Conservation (phyloP, 129 eudicot genomes). For the Chrysanthemum seticuspe region DNA sequence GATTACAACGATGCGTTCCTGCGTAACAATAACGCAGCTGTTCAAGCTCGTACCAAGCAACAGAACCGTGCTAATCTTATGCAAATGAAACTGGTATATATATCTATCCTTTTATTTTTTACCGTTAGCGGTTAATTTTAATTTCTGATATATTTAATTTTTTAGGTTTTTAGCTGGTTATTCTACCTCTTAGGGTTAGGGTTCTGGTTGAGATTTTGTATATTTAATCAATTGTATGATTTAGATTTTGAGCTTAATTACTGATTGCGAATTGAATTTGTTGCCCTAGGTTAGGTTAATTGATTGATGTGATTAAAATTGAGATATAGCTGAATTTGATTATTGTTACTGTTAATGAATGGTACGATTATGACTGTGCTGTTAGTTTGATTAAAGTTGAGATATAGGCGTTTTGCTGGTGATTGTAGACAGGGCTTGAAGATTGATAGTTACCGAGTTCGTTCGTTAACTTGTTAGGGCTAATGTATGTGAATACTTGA, state of each 20-base stretch:
- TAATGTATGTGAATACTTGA: neutral
- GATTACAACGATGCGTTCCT: constrained; percentile 77
- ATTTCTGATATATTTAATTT: neutral
- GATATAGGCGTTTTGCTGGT: too few species aligned
- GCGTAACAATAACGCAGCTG: constrained; percentile 81
- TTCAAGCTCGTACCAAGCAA: constrained; percentile 88
- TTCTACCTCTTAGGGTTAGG: neutral
- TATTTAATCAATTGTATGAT: neutral
- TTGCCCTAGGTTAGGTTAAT: constrained; percentile 24
- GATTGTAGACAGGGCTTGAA: too few species aligned
- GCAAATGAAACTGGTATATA: constrained; percentile 84
- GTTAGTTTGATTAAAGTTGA: too few species aligned
- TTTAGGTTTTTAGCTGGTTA: neutral
- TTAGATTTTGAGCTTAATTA: neutral
- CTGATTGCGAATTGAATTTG: neutral
- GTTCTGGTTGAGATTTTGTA: neutral
- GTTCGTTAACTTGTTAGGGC: too few species aligned
- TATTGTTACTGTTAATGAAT: neutral
- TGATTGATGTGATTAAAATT: neutral
- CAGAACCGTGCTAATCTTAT: constrained; percentile 92
- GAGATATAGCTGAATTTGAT: neutral
- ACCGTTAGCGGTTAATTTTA: too few species aligned
- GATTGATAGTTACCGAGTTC: neutral
- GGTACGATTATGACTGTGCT: too few species aligned
- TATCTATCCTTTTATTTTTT: neutral